Evolutionary conservation across 768 basidiomycete genomes (phyloP), one percentile per base, ranked within the genome.

Genomic region (Calocybe cyanea): DNA sequence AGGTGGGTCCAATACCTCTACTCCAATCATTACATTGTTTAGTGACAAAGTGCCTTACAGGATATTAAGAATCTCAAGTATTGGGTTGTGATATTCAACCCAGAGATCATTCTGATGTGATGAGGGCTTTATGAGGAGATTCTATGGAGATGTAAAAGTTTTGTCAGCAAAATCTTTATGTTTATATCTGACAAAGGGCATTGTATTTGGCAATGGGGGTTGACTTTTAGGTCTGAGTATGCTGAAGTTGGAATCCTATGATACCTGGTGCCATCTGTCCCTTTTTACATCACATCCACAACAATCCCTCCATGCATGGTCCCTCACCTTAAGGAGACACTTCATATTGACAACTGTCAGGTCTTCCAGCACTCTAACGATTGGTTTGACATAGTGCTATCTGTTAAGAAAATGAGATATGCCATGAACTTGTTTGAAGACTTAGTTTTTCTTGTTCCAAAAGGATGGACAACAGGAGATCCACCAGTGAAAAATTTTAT

Each of bases 181-280:
- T 43, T 68, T 5, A 49, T 63, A 11, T 54, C 62, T 31, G 65
- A 68, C 38, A 62, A 68, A 45, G 64, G 49, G 0, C 66, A 67
- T 33, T 66, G 65, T 37, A 51, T 66, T 21, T 58, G 53, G 18
- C 30, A 41, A n/a, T 67, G 65, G 65, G 56, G 58, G 2, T 8
- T 4, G 18, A 32, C 31, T 8, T 69, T 69, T 33, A 41, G 60
- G 0, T 51, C 54, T 0, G 61, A 62, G 18, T 69, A 65, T 41
- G 39, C 36, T 23, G 45, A 61, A 17, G 21, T 41, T 28, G 48
- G 33, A 30, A 40, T 43, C 36, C 60, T 46, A 6, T 28, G 30
- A 14, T 17, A 39, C 6, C 8, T 36, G n/a, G 13, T 36, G 18
- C 20, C 42, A 5, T 33, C 35, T 13, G 31, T 51, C 10, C 50